Percentiles rank a stretch among this genome's conserved stretches.
Evolutionary conservation across 169 alveolate genomes (phyloP).

Genomic region (Eimeria sp.): DNA sequence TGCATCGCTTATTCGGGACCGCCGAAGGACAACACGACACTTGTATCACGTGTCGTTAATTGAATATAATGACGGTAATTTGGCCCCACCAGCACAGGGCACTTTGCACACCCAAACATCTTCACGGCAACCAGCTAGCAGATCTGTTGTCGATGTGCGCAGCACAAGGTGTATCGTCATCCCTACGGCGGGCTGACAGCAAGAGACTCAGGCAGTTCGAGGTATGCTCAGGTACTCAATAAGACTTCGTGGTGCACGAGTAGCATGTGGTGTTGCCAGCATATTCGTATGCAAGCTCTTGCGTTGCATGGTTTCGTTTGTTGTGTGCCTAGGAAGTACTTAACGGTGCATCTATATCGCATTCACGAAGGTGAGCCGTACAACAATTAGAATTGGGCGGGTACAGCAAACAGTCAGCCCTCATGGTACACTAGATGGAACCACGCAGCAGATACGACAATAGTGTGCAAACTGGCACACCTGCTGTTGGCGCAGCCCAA

Average conservation of each 20-base stretch:
- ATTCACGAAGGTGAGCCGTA: constrained; percentile 42
- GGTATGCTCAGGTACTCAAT: constrained; percentile 36
- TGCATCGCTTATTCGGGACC: constrained; percentile 63
- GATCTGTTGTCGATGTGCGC: background rate
- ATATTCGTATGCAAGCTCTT: background rate
- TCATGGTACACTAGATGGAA: background rate
- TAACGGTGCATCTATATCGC: constrained; percentile 26
- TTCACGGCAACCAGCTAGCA: background rate
- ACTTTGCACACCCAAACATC: background rate
- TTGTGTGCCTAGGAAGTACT: constrained; percentile 13
- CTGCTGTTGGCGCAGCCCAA: background rate
- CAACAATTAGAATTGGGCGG: background rate
- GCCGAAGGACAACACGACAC: constrained; percentile 40
- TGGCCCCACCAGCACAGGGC: background rate
- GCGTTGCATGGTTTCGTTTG: background rate
- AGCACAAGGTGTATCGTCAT: constrained; percentile 42
- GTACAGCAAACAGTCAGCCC: background rate
- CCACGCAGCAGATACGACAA: background rate
- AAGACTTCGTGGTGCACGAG: background rate
- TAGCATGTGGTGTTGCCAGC: background rate
- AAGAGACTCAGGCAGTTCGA: constrained; percentile 43
- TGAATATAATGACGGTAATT: constrained; percentile 35
- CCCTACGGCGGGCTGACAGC: constrained; percentile 57
- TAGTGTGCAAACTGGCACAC: constrained; percentile 24
- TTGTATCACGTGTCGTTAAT: constrained; percentile 62